A percentile compares a stretch with the other conserved stretches of the same genome.
Evolutionary conservation across 495 filamentous ascomycete genomes (phyloP).

Genomic region (Neurospora sp.): DNA sequence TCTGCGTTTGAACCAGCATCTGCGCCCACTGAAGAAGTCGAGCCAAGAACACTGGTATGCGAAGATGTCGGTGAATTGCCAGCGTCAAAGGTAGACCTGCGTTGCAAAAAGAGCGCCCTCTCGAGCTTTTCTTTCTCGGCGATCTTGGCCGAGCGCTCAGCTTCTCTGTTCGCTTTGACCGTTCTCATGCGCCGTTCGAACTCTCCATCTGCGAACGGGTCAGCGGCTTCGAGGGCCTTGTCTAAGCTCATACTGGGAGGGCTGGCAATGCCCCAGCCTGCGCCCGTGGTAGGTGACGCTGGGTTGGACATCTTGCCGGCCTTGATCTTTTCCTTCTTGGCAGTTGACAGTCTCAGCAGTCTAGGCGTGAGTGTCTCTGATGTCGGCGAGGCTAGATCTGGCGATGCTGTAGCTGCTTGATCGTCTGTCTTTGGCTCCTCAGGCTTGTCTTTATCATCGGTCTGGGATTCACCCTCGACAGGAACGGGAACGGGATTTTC

Average conservation of each 20-base stretch:
- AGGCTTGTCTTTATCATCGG: not conserved
- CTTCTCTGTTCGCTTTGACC: not conserved
- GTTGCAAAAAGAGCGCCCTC: not conserved
- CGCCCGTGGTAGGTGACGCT: not conserved
- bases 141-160: not conserved
- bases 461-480: not conserved
- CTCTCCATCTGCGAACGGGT: not conserved
- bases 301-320: conserved; percentile 15
- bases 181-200: not conserved
- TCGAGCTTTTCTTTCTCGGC: not conserved
- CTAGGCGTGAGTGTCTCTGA: not conserved
- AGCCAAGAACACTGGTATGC: not conserved
- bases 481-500: not conserved
- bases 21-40: not conserved
- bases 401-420: not conserved
- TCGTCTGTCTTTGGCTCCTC: conserved; percentile 3
- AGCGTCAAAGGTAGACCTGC: not conserved
- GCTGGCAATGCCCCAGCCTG: not conserved
- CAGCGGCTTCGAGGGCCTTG: not conserved
- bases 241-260: conserved; percentile 10
- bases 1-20: not conserved
- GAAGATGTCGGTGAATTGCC: not conserved
- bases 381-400: not conserved
- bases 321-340: conserved; percentile 22
- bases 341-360: not conserved